Conservation (phyloP, 2,329 filamentous ascomycete species). For the Graphilbum sp. region DNA sequence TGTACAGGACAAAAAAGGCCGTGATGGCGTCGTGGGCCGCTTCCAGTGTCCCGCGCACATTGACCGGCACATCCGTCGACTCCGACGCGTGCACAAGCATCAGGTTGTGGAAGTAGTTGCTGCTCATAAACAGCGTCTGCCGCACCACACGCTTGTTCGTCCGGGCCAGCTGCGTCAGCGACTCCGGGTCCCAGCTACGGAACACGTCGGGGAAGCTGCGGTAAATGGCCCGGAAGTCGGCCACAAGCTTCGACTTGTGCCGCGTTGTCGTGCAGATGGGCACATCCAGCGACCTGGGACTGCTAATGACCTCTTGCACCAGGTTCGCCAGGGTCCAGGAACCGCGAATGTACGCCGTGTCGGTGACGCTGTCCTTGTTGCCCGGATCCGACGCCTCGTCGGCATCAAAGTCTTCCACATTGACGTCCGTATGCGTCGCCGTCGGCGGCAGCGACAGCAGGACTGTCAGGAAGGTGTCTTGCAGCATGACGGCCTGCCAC, state of each 20-base stretch:
- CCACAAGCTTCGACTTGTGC: slow-evolving; percentile 53
- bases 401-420: slow-evolving; percentile 59
- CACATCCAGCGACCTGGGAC: slow-evolving; percentile 54
- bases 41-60: slow-evolving; percentile 54
- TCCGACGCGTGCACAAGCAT: slow-evolving; percentile 65
- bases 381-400: slow-evolving; percentile 23
- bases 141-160: slow-evolving; percentile 50
- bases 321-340: slow-evolving; percentile 68
- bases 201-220: slow-evolving; percentile 57
- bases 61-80: slow-evolving; percentile 44
- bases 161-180: slow-evolving; percentile 37
- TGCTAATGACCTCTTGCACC: slow-evolving; percentile 62
- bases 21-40: slow-evolving; percentile 60
- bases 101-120: slow-evolving; percentile 68
- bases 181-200: slow-evolving; percentile 47
- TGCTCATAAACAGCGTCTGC: slow-evolving; percentile 64
- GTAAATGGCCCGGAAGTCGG: slow-evolving; percentile 54
- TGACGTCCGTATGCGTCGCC: slow-evolving; percentile 65
- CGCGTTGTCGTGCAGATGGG: slow-evolving; percentile 53
- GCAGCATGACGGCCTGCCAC: slow-evolving; percentile 67
- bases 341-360: slow-evolving; percentile 55
- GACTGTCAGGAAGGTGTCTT: slow-evolving; percentile 69
- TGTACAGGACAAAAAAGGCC: slow-evolving; percentile 59
- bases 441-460: slow-evolving; percentile 62
- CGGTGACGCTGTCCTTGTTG: slow-evolving; percentile 44